These are phyloP conservation scores for Abrus pulchellus DNA, from an alignment of 306 rosid genomes.

Conservation along the genomic window DNA sequence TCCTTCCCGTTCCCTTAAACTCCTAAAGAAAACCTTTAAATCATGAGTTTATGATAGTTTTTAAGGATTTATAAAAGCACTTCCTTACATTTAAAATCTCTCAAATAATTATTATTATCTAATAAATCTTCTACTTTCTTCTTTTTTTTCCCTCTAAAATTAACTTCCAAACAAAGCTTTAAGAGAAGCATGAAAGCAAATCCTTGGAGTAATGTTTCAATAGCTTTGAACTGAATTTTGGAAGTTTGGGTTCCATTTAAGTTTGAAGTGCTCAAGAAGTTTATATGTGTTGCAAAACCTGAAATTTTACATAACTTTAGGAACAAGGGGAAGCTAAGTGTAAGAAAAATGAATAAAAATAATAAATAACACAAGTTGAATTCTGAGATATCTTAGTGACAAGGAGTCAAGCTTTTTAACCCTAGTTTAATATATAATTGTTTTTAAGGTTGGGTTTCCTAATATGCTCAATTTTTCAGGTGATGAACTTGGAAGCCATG, in stretches of 20 bases:
- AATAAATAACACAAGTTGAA: not conserved
- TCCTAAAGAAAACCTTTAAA: too few species aligned
- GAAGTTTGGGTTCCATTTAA: not conserved
- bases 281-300: not conserved
- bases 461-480: slow-evolving; percentile 50
- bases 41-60: too few species aligned
- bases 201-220: not conserved
- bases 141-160: too few species aligned
- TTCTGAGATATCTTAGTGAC: not conserved
- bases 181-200: not conserved
- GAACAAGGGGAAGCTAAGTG: not conserved
- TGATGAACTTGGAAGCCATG: slow-evolving; percentile 82
- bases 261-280: slow-evolving; percentile 5
- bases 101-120: too few species aligned
- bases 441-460: slow-evolving; percentile 15
- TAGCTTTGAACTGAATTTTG: slow-evolving; percentile 10
- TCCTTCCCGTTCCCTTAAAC: too few species aligned
- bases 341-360: slow-evolving; percentile 1
- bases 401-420: slow-evolving; percentile 9
- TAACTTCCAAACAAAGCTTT: too few species aligned
- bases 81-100: too few species aligned
- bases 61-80: too few species aligned
- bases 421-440: not conserved
- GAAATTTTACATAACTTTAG: slow-evolving; percentile 3
- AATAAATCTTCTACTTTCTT: too few species aligned